These are phyloP conservation scores for Polymyxa betae DNA, from an alignment of 208 protist genomes.

Conservation along the genomic window DNA sequence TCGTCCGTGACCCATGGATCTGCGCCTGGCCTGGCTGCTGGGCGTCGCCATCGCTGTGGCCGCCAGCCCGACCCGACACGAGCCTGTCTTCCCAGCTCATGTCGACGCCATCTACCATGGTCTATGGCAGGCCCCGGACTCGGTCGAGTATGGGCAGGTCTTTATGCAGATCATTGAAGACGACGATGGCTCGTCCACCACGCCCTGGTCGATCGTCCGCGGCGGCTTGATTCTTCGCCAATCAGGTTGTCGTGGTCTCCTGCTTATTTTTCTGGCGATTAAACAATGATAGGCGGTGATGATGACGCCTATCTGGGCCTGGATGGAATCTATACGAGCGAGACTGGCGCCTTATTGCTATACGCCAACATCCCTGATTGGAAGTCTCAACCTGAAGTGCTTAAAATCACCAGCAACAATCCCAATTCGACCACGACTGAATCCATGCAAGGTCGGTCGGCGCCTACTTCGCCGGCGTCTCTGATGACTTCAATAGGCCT, in stretches of 20 bases:
- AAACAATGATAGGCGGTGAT: not conserved
- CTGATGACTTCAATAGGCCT: not conserved
- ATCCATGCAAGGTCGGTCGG: not conserved
- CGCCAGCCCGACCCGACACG: too few relatives aligned
- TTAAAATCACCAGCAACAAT: not conserved
- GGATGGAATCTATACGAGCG: not conserved
- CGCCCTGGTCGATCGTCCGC: not conserved
- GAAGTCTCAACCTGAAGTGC: not conserved
- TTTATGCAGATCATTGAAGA: constrained; percentile 33
- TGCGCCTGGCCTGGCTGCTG: too few relatives aligned
- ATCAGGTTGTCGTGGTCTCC: not conserved
- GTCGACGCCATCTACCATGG: too few relatives aligned
- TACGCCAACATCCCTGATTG: not conserved
- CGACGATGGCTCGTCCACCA: not conserved
- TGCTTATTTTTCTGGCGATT: not conserved
- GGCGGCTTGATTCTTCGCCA: not conserved
- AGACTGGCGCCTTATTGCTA: not conserved
- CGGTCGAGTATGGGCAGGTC: not conserved
- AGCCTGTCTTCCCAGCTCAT: too few relatives aligned
- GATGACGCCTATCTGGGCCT: not conserved
- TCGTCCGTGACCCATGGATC: too few relatives aligned
- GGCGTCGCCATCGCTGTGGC: too few relatives aligned
- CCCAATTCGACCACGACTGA: too few relatives aligned
- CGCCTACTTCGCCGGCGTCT: not conserved
- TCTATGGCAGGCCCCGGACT: not conserved